These are phyloP conservation scores for Plasmopara muralis DNA, from an alignment of 352 stramenopile genomes.

Conservation along the genomic window DNA sequence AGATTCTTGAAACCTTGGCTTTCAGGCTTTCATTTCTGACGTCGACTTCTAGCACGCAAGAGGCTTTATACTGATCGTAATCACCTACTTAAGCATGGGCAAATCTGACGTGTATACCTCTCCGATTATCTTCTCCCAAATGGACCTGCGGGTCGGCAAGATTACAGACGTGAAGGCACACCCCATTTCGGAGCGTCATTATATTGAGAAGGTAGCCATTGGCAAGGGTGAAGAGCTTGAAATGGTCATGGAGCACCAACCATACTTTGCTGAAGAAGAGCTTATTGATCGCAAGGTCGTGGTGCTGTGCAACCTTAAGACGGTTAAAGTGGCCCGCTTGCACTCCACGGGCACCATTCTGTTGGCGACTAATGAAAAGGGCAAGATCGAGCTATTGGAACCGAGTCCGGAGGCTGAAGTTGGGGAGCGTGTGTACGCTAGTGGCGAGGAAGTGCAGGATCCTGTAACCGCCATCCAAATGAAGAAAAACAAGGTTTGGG, in stretches of 20 bases:
- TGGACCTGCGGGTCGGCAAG: slow-evolving; percentile 66
- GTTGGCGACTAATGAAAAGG: slow-evolving; percentile 37
- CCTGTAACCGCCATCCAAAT: slow-evolving; percentile 73
- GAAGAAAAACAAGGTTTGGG: slow-evolving; percentile 85
- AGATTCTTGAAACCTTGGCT: background rate
- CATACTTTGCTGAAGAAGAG: slow-evolving; percentile 70
- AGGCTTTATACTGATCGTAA: slow-evolving; percentile 12
- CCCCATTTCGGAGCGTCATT: slow-evolving; percentile 63
- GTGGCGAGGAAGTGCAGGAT: slow-evolving; percentile 59
- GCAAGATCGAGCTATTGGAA: slow-evolving; percentile 63
- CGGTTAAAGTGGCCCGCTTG: slow-evolving; percentile 56
- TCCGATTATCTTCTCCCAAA: slow-evolving; percentile 58
- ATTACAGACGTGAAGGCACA: slow-evolving; percentile 61
- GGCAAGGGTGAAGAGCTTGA: slow-evolving; percentile 66
- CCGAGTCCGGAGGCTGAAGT: slow-evolving; percentile 53
- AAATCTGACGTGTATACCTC: slow-evolving; percentile 75
- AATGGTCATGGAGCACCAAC: slow-evolving; percentile 75
- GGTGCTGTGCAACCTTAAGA: slow-evolving; percentile 73
- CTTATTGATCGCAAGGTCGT: slow-evolving; percentile 61
- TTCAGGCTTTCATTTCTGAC: slow-evolving; percentile 36
- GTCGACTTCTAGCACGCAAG: slow-evolving; percentile 39
- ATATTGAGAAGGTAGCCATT: slow-evolving; percentile 71
- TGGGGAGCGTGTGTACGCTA: slow-evolving; percentile 66
- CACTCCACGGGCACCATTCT: slow-evolving; percentile 66
- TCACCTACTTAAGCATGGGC: slow-evolving; percentile 33